Evolutionary conservation across 2,329 filamentous ascomycete species (phyloP), one percentile per base, ranked within the genome.

Genomic region (Pseudogymnoascus sp.): DNA sequence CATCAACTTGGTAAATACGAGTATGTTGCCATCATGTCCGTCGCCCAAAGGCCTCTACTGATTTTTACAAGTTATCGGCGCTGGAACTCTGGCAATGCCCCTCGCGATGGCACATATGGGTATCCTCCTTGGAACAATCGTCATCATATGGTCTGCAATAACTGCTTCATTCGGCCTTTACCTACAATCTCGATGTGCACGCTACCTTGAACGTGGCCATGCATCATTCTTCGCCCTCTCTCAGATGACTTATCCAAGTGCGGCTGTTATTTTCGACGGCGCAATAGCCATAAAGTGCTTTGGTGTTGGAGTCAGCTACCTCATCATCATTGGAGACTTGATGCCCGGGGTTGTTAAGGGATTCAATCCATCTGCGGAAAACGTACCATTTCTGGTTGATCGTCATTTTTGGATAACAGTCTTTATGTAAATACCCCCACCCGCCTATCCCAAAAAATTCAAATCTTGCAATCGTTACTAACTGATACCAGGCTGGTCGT

Each of bases 271-370:
- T 54, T 99, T 99, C 75, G 95, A 99, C 77, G 87, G 88, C 5
- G 95, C 95, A 5, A 99, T 99, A 73, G 92, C 93, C 11, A 86
- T 99, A 73, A 99, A 99, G 75, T 99, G 95, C 76, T 99, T 99
- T 73, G 95, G 95, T 39, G 95, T 99, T 8, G 95, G 90, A 21
- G 91, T 97, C 65, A 97, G 92, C 70, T 99, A 99, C 77, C 84
- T 99, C 71, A 99, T 99, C 72, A 97, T 99, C 72, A 97, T 99
- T 69, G 95, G 95, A 61, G 95, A 99, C 74, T 79, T 99, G 67
- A 99, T 99, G 95, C 95, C 95, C 0, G 93, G 92, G 40, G 95
- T 99, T 8, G 86, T 95, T 23, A 79, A 86, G 66, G 95, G 93
- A 4, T 93, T 99, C 75, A 84, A 86, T 66, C 81, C 83, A 59